A percentile compares a stretch with the other conserved stretches of the same genome.
Conservation (phyloP, 495 filamentous ascomycete species). For the Penicillium lagena region DNA sequence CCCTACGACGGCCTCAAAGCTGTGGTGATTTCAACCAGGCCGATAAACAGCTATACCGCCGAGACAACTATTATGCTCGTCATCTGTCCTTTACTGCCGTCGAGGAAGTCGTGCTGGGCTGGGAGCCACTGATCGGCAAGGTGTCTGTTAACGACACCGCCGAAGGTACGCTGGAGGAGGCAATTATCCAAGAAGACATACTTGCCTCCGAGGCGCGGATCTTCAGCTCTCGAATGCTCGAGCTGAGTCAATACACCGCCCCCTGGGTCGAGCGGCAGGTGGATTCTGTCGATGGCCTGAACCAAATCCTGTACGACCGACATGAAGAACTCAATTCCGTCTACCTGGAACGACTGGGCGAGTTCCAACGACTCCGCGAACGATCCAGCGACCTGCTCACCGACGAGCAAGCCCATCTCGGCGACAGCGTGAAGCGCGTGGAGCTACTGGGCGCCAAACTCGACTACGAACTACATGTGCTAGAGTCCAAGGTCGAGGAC, state of each 20-base stretch:
- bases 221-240: slow-evolving; percentile 49
- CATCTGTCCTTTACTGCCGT: slow-evolving; percentile 84
- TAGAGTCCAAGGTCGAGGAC: slow-evolving; percentile 79
- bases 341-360: slow-evolving; percentile 60
- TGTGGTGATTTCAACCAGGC: slow-evolving; percentile 22
- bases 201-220: slow-evolving; percentile 54
- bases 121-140: slow-evolving; percentile 45
- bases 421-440: slow-evolving; percentile 72
- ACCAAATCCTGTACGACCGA: slow-evolving; percentile 52
- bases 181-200: slow-evolving; percentile 40
- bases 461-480: slow-evolving; percentile 83
- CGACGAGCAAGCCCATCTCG: slow-evolving; percentile 59
- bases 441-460: slow-evolving; percentile 81
- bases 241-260: slow-evolving; percentile 37
- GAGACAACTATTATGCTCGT: slow-evolving; percentile 54
- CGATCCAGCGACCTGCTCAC: slow-evolving; percentile 59
- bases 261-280: slow-evolving; percentile 67
- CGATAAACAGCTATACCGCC: slow-evolving; percentile 15
- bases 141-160: slow-evolving; percentile 21
- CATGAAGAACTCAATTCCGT: slow-evolving; percentile 60
- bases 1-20: slow-evolving; percentile 41
- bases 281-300: slow-evolving; percentile 53
- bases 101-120: slow-evolving; percentile 77
- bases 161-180: slow-evolving; percentile 25
- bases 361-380: slow-evolving; percentile 58